Base-by-base conservation (phyloP, 176 grass and related monocot species). In the Avena eriantha region DNA sequence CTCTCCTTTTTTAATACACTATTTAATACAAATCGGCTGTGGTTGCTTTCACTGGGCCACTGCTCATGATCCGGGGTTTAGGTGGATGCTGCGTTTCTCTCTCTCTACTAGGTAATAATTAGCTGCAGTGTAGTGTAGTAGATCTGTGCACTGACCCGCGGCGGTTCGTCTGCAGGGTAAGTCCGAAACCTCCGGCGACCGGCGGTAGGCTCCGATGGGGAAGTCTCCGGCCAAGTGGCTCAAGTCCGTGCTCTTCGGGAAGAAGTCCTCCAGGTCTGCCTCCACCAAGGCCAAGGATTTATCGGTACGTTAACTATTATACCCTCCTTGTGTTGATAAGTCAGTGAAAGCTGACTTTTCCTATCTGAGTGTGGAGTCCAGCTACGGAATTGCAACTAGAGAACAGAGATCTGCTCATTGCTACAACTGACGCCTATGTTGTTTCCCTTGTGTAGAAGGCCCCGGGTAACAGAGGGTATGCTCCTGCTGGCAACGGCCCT, bases 161-260 rank as follows among this genome's bases (percentile, higher is more conserved):
- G 31, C 18, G 16, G 53, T 81, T 61, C 51, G 45, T 13, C 7
- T 85, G 59, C 61, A 91, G 90, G 69, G 39, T 41, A 29, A 29
- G 4, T 63, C 82, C 12, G 8, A 87, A 70, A n/a, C 60, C 35
- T 79, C 56, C 80, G 51, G 90, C 48, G 69, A 1, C 54, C 23
- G n/a, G 76, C 76, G 55, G 72, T 77, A 79, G 15, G 81, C 51
- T 81, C 51, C 86, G 82, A 96, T 96, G 94, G 87, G 92, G 39
- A 96, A 94, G 63, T 94, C 92, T 78, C 92, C 94, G 29, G 94
- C 89, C 5, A 96, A 94, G 79, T 96, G 94, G 94, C 89, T 96
- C 63, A 96, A 94, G 70, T 94, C 87, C 47, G 74, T 93, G 61
- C 88, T 95, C 34, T 85, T 96, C 69, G 87, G 94, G 87, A 94